Evolutionary conservation across 805 yeast species (phyloP), one percentile per base, ranked within the genome.

Genomic region (Geotrichum ghanense): DNA sequence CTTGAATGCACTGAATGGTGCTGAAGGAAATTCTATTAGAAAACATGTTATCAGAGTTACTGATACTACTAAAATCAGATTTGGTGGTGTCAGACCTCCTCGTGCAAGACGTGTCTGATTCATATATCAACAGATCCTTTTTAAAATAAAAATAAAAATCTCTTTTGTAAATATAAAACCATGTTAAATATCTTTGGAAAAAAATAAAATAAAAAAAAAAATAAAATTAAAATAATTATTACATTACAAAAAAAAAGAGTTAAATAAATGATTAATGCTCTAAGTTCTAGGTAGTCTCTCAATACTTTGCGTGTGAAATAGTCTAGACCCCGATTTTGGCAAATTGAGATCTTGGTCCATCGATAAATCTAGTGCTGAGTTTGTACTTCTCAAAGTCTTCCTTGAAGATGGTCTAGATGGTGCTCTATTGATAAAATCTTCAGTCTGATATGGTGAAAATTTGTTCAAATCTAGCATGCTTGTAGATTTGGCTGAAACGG

Each of bases 31-130:
- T 39, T 65, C 70, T 25, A 70, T 92, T 35, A 75, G 86, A 59
- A 72, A 74, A n/a, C 70, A 75, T 46, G 74, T 92, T 34, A 73
- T 75, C 26, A 77, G 88, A 57, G 68, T 90, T 25, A 74, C 83
- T 43, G 97, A 90, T 58, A 72, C 74, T 53, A 87, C 98, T 3
- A 76, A 76, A 48, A 73, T 90, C 70, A 83, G 84, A 65, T 86
- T 86, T 59, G 98, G 98, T 72, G 97, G 97, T 72, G 81, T 76
- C 42, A 78, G 92, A 57, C 73, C 95, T 19, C 94, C 90, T 66
- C 78, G 80, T 62, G 72, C 72, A 48, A 82, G 96, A 71, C 49
- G 70, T 40, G 62, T 65, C 31, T 65, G 56, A 47, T 16, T 7
- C 12, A 9, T 9, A 25, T 9, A 25, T 25, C 26, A 17, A 31